Evolutionary conservation across 148 eudicot species (phyloP).

Genomic region (Arbutus unedo): DNA sequence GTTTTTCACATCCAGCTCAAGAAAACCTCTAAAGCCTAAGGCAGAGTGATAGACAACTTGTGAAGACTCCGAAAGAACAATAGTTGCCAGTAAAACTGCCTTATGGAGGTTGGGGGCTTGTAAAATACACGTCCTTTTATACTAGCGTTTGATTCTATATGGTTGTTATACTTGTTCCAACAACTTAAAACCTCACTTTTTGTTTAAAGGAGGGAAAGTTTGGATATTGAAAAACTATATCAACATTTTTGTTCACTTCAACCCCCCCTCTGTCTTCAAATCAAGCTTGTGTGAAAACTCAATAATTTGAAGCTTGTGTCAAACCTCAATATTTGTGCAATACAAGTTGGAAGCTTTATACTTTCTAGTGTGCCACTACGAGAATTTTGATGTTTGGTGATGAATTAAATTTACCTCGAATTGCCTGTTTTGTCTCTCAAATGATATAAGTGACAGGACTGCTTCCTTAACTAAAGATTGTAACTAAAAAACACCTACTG

Average conservation of each 20-base stretch:
- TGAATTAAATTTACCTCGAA: too few species aligned
- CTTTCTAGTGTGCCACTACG: too few species aligned
- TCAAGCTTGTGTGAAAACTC: background rate
- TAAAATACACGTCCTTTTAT: background rate
- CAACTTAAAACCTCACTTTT: background rate
- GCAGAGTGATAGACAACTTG: constrained; percentile 8
- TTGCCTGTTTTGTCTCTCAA: too few species aligned
- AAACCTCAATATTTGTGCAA: background rate
- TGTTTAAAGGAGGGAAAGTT: background rate
- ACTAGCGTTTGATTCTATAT: background rate
- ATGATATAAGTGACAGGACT: too few species aligned
- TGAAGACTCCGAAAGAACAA: background rate
- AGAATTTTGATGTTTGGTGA: too few species aligned
- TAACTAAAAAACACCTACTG: too few species aligned
- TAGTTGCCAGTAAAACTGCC: background rate
- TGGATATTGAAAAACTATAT: background rate
- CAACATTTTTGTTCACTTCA: background rate
- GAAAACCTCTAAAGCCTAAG: constrained; percentile 11
- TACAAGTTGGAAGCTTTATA: background rate
- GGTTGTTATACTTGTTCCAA: background rate
- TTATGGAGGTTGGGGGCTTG: background rate
- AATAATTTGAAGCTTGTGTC: too few species aligned
- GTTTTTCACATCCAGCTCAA: background rate
- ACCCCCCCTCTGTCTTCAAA: background rate
- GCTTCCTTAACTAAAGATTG: too few species aligned